Base-by-base conservation (phyloP, 78 protist species). In the Creolimax fragrantissima region DNA sequence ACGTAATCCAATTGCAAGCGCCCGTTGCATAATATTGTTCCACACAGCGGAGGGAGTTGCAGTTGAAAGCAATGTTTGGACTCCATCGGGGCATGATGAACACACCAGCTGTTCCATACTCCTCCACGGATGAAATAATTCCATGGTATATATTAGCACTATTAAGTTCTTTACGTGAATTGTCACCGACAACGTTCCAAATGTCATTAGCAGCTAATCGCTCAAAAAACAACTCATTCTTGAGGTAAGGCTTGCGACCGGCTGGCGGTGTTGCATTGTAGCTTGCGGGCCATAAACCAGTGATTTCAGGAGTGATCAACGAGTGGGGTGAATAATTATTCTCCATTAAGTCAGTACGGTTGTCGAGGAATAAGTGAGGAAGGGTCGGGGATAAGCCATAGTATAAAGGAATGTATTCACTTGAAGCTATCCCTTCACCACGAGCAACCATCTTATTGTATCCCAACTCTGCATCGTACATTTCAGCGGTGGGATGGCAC, bases 31-130 rank as follows among this genome's bases (percentile, higher is more conserved):
- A 58, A 24, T 58, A 58, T 0, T 24, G 39, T 24, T 58, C 74
- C 39, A 58, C 39, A 58, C 74, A 58, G 39, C 39, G 24, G 39
- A 24, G 11, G 74, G 74, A 32, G 74, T 58, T 58, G 74, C 74
- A 58, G 1, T 58, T 58, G 74, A 32, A 58, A 32, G 74, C 74
- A 24, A 58, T 24, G 74, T 58, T 58, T 17, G 74, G 74, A 24
- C 74, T 58, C 74, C 74, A 58, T 58, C 74, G 11, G 74, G 11
- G 74, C 39, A 24, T 0, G 74, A 58, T 24, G 74, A 88, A 36
- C 11, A 88, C 37, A 88, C 67, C 90, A 36, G 36, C 90, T 35
- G 6, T 32, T 5, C 90, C 90, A 11, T 88, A 88, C 67, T 88
- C 43, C 5, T 6, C 67, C 6, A 88, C 67, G 90, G 90, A 43